Evolutionary conservation across 1,139 yeast species (phyloP).

Genomic region (Tardiomyces blankii): DNA sequence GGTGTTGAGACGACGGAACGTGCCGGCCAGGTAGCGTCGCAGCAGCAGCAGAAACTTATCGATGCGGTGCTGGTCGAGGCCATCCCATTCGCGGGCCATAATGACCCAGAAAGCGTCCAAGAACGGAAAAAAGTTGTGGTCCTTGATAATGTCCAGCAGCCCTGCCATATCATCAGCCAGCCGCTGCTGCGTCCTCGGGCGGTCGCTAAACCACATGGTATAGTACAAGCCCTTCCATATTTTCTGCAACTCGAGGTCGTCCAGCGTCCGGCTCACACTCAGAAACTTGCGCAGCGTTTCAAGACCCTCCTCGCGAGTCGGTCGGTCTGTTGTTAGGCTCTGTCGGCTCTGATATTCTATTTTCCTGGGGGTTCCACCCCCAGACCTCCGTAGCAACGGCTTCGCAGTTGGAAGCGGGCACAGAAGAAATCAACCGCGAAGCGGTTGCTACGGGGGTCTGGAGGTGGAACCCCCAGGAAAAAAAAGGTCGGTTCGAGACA

Average conservation of each 20-base stretch:
- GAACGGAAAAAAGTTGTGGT: slow-evolving; percentile 39
- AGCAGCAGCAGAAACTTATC: slow-evolving; percentile 78
- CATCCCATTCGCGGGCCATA: slow-evolving; percentile 73
- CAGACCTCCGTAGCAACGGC: too few species aligned
- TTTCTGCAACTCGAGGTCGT: slow-evolving; percentile 56
- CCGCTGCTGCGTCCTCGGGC: slow-evolving; percentile 83
- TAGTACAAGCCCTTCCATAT: slow-evolving; percentile 90
- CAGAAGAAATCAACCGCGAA: not conserved
- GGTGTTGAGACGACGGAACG: slow-evolving; percentile 42
- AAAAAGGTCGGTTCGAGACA: too few species aligned
- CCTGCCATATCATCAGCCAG: slow-evolving; percentile 66
- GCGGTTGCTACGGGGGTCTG: too few species aligned
- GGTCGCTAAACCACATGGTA: slow-evolving; percentile 94
- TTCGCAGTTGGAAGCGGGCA: too few species aligned
- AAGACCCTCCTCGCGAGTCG: slow-evolving; percentile 66
- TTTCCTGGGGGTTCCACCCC: too few species aligned
- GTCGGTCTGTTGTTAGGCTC: slow-evolving; percentile 32
- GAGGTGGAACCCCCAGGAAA: too few species aligned
- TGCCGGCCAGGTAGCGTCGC: slow-evolving; percentile 63
- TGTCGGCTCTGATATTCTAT: not conserved
- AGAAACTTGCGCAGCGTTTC: slow-evolving; percentile 55
- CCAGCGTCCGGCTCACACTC: slow-evolving; percentile 29
- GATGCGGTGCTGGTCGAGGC: slow-evolving; percentile 62
- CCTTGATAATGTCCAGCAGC: slow-evolving; percentile 35
- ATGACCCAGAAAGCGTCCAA: slow-evolving; percentile 75